Evolutionary conservation across 2,329 filamentous ascomycete genomes (phyloP).

Genomic region (Plenodomus lindquistii): DNA sequence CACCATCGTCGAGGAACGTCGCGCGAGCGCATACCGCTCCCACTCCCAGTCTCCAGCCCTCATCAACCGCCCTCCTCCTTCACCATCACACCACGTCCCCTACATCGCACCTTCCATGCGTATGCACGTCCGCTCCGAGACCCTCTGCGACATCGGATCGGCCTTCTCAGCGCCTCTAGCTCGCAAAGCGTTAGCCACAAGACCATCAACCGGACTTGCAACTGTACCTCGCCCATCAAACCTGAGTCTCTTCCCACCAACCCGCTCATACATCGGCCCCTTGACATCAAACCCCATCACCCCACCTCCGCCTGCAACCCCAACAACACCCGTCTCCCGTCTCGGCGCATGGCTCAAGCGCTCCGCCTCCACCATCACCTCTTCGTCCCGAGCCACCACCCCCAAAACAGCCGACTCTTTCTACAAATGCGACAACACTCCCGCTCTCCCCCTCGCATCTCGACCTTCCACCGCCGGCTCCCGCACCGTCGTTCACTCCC

Average conservation of each 20-base stretch:
- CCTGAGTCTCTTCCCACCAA: slow-evolving; percentile 31
- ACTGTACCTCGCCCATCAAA: slow-evolving; percentile 20
- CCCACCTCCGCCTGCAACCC: slow-evolving; percentile 36
- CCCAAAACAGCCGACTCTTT: slow-evolving; percentile 24
- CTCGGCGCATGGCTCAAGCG: slow-evolving; percentile 43
- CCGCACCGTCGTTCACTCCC: slow-evolving; percentile 26
- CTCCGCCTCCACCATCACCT: slow-evolving; percentile 29
- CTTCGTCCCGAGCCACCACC: slow-evolving; percentile 13
- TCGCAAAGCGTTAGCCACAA: slow-evolving; percentile 29
- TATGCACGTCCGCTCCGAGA: slow-evolving; percentile 52
- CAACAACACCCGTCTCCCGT: slow-evolving; percentile 39
- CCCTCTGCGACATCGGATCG: slow-evolving; percentile 54
- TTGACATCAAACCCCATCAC: slow-evolving; percentile 43
- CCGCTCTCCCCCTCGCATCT: slow-evolving; percentile 6
- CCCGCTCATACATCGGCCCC: slow-evolving; percentile 27
- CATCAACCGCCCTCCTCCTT: slow-evolving; percentile 34
- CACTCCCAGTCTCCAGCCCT: slow-evolving; percentile 32
- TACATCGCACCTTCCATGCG: slow-evolving; percentile 52
- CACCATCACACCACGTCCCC: slow-evolving; percentile 49
- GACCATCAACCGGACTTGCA: slow-evolving; percentile 10
- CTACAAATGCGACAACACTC: slow-evolving; percentile 32
- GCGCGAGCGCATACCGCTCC: slow-evolving; percentile 44
- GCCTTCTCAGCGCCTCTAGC: slow-evolving; percentile 49
- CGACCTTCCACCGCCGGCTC: slow-evolving; percentile 29
- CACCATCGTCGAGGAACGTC: slow-evolving; percentile 53